Percentiles rank a stretch among this genome's conserved stretches.
These are phyloP conservation scores for Rhodotorula graminis DNA, from an alignment of 768 basidiomycete species.

Conservation along the genomic window DNA sequence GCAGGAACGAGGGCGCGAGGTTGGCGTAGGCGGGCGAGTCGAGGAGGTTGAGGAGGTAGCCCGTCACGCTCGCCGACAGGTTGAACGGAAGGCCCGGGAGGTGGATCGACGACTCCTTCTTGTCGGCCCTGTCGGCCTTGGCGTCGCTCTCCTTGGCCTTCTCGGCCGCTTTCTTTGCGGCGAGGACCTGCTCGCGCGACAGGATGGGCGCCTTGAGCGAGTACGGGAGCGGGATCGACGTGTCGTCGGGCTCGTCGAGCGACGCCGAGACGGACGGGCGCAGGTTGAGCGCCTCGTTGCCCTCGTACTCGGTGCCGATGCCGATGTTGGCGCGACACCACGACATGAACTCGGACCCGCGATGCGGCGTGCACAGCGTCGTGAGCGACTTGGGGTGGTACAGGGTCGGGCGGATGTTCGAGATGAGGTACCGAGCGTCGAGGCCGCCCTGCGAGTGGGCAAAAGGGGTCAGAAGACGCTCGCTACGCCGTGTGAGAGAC, in stretches of 20 bases:
- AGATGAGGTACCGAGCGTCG: constrained; percentile 87
- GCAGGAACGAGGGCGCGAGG: constrained; percentile 74
- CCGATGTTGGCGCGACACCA: constrained; percentile 92
- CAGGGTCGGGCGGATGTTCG: constrained; percentile 70
- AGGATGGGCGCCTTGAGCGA: constrained; percentile 52
- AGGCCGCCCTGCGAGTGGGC: constrained; percentile 63
- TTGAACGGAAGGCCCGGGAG: constrained; percentile 51
- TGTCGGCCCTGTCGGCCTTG: constrained; percentile 2
- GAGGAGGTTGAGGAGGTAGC: constrained; percentile 76
- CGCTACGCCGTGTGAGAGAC: neutral
- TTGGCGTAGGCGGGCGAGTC: constrained; percentile 97
- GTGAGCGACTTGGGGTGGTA: constrained; percentile 85
- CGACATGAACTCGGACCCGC: constrained; percentile 97
- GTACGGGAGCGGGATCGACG: constrained; percentile 45
- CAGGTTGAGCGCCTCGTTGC: constrained; percentile 34
- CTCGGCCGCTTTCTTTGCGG: constrained; percentile 33
- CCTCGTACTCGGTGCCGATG: constrained; percentile 56
- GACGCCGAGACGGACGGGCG: constrained; percentile 16
- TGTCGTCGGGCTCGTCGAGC: constrained; percentile 35
- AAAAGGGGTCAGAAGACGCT: too few species aligned
- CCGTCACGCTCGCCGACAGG: constrained; percentile 77
- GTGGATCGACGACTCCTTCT: neutral
- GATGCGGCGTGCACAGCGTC: constrained; percentile 85
- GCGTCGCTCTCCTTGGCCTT: constrained; percentile 23
- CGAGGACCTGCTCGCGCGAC: constrained; percentile 41